Evolutionary conservation across 805 yeast species (phyloP).

Genomic region (Candida coleopterorum): DNA sequence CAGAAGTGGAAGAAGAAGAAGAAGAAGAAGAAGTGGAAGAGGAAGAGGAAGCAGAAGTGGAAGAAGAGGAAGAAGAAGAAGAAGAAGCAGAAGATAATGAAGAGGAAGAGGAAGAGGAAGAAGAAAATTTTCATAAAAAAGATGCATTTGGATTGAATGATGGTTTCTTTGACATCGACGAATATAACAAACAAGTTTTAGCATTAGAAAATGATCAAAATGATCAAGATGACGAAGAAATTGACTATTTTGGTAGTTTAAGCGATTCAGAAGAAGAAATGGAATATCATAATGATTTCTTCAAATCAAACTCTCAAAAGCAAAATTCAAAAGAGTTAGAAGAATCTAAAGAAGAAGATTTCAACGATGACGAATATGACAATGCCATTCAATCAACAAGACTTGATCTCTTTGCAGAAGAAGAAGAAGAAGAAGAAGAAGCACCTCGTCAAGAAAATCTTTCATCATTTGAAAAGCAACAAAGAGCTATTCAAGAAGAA

Average conservation of each 20-base stretch:
- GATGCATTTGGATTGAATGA: constrained; percentile 73
- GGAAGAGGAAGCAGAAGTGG: constrained; percentile 17
- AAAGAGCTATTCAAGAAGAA: constrained; percentile 67
- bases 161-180: constrained; percentile 79
- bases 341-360: constrained; percentile 24
- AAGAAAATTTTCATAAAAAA: constrained; percentile 23
- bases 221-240: constrained; percentile 20
- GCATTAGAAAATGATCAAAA: constrained; percentile 47
- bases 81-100: constrained; percentile 6
- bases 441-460: constrained; percentile 30
- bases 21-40: constrained; percentile 27
- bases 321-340: constrained; percentile 18
- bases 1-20: constrained; percentile 49
- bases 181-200: constrained; percentile 71
- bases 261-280: constrained; percentile 49
- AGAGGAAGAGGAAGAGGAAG: constrained; percentile 12
- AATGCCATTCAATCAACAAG: constrained; percentile 57
- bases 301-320: constrained; percentile 41
- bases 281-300: constrained; percentile 64
- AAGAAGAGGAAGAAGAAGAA: constrained; percentile 6
- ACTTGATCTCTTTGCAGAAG: constrained; percentile 55
- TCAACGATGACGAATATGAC: constrained; percentile 55
- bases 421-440: constrained; percentile 24
- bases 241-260: constrained; percentile 38
- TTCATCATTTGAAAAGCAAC: constrained; percentile 82